phyloP scores from a whole-genome alignment of 805 yeast genomes.

The Saccharomyces jurei region DNA sequence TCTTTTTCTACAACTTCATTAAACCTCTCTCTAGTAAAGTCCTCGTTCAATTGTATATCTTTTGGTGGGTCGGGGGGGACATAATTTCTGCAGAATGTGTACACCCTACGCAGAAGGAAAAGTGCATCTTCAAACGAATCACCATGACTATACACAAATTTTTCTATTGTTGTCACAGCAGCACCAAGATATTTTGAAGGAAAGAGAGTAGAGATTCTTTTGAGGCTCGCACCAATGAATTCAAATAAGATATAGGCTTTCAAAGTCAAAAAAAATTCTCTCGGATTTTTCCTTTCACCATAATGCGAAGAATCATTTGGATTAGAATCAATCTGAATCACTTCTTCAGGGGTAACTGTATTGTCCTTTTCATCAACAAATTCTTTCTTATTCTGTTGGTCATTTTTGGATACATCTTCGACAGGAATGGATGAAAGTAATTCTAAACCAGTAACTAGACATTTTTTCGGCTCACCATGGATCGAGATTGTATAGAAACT shows the following conservation, averaged over 20 bases:
- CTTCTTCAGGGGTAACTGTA: constrained; percentile 1
- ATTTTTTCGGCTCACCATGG: constrained; percentile 74
- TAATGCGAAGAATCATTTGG: not conserved
- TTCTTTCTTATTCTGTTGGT: constrained; percentile 3
- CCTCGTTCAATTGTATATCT: constrained; percentile 17
- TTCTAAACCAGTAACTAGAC: constrained; percentile 66
- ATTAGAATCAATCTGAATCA: constrained; percentile 7
- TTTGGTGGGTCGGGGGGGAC: constrained; percentile 39
- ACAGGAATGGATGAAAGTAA: constrained; percentile 32
- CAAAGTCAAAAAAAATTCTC: constrained; percentile 38
- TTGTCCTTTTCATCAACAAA: constrained; percentile 1
- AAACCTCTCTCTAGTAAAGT: constrained; percentile 30
- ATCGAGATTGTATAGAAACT: constrained; percentile 56
- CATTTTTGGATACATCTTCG: constrained; percentile 4
- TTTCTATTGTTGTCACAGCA: constrained; percentile 52
- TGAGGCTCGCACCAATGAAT: constrained; percentile 49
- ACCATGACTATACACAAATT: constrained; percentile 39
- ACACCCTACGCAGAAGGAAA: constrained; percentile 54
- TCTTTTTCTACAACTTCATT: constrained; percentile 47
- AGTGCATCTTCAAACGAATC: constrained; percentile 29
- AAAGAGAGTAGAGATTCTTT: constrained; percentile 55
- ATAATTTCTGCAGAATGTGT: constrained; percentile 53
- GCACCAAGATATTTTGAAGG: constrained; percentile 77
- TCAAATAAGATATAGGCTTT: constrained; percentile 63
- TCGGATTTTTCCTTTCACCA: constrained; percentile 6